Conservation (phyloP, 345 rosid genomes). For the Dimocarpus longan region DNA sequence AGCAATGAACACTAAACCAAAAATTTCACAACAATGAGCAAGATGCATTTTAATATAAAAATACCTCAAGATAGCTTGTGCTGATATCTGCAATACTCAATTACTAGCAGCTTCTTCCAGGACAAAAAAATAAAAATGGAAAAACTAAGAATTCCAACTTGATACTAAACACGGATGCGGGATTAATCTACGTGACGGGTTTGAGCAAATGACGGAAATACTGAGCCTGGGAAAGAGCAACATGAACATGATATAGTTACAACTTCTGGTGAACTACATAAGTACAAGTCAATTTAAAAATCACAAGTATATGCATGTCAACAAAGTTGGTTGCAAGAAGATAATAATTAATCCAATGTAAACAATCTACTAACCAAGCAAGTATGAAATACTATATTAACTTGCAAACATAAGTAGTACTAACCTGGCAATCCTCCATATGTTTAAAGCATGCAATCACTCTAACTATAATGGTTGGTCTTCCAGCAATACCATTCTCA, state of each 20-base stretch:
- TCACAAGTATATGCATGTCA: not conserved
- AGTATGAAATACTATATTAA: not conserved
- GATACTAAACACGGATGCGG: constrained; percentile 29
- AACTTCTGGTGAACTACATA: not conserved
- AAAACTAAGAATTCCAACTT: constrained; percentile 52
- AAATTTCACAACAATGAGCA: not conserved
- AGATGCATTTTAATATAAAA: constrained; percentile 8
- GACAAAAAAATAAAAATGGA: constrained; percentile 35
- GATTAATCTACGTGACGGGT: constrained; percentile 89
- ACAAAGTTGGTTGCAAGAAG: not conserved
- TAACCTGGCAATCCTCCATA: constrained; percentile 96
- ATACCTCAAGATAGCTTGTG: constrained; percentile 49
- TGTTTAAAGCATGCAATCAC: constrained; percentile 97
- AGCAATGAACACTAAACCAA: constrained; percentile 9
- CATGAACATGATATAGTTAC: constrained; percentile 13
- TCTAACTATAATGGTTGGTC: constrained; percentile 77
- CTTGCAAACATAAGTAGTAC: constrained; percentile 23
- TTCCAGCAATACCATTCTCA: constrained; percentile 88
- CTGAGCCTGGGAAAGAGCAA: constrained; percentile 72
- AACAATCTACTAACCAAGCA: not conserved
- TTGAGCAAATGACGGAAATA: constrained; percentile 96
- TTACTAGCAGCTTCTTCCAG: constrained; percentile 42
- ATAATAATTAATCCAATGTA: not conserved
- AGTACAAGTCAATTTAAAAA: not conserved
- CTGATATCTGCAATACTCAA: constrained; percentile 31